phyloP scores from a whole-genome alignment of 768 basidiomycete species.

The Punctularia strigosozonata region DNA sequence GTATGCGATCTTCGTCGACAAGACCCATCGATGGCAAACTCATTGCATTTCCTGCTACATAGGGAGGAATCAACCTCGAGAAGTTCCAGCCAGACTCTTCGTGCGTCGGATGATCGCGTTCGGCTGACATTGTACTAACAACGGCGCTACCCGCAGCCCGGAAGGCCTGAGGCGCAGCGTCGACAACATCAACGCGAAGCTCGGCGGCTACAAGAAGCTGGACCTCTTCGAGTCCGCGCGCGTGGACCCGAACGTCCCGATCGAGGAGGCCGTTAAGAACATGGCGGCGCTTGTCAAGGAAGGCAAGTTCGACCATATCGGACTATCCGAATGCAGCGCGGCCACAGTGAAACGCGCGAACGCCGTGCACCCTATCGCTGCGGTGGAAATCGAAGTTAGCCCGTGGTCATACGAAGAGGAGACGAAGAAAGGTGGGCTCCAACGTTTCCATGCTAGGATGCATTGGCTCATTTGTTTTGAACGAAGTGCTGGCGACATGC shows the following conservation, averaged over 20 bases:
- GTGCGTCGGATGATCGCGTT: too few relatives aligned
- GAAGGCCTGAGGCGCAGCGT: conserved; percentile 40
- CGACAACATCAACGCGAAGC: conserved; percentile 26
- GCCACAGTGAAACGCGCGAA: conserved; percentile 30
- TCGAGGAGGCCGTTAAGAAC: conserved; percentile 33
- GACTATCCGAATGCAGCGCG: conserved; percentile 42
- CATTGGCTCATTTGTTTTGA: not conserved
- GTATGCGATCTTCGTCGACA: conserved; percentile 14
- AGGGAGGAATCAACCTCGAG: too few relatives aligned
- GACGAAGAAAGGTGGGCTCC: conserved; percentile 27
- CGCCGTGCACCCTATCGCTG: conserved; percentile 37
- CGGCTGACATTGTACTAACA: too few relatives aligned
- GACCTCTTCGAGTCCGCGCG: conserved; percentile 50
- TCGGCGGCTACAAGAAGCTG: conserved; percentile 41
- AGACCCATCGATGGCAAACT: not conserved
- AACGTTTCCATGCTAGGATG: not conserved
- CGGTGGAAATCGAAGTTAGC: conserved; percentile 60
- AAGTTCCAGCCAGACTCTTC: too few relatives aligned
- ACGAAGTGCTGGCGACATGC: conserved; percentile 40
- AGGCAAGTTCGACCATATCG: conserved; percentile 48
- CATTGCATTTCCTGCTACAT: not conserved
- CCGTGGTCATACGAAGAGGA: conserved; percentile 46
- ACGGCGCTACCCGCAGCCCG: too few relatives aligned
- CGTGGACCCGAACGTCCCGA: conserved; percentile 26
- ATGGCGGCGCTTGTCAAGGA: conserved; percentile 38